Conservation (phyloP, 75 land plant species). For the Cupressus sempervirens region DNA sequence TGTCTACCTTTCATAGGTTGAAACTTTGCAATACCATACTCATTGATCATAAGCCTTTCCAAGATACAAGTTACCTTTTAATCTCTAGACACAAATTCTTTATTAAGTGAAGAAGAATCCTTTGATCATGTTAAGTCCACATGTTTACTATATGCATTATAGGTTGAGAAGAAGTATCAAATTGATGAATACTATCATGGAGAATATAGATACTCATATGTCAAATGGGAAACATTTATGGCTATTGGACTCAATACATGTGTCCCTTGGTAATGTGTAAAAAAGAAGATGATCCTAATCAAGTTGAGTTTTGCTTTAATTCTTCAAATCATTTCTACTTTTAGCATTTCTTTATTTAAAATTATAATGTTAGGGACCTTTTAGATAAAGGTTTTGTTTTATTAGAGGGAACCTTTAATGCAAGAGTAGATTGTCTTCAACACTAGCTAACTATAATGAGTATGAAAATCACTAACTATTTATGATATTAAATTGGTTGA, state of each 20-base stretch:
- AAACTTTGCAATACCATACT: not conserved
- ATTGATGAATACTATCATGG: conserved; percentile 40
- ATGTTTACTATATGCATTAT: not conserved
- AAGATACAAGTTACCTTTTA: not conserved
- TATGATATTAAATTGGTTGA: no score
- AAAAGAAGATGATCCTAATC: conserved; percentile 80
- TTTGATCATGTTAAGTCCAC: not conserved
- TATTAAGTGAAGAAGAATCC: not conserved
- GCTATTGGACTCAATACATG: conserved; percentile 69
- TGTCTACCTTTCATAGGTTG: not conserved
- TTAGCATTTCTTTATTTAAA: not conserved
- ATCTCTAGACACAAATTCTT: not conserved
- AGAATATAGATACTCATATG: conserved; percentile 39
- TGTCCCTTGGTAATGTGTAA: conserved; percentile 94
- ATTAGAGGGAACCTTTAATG: not conserved
- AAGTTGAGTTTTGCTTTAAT: conserved; percentile 34
- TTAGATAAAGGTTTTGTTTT: not conserved
- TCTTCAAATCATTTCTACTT: not conserved
- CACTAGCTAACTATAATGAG: not conserved
- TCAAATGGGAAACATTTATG: conserved; percentile 83
- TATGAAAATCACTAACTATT: not conserved
- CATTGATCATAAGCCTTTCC: not conserved
- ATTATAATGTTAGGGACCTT: not conserved
- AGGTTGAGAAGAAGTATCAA: conserved; percentile 93
- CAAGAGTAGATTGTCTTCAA: not conserved